Evolutionary conservation across 2,329 filamentous ascomycete genomes (phyloP).

Genomic region (Cladosporium sp.): DNA sequence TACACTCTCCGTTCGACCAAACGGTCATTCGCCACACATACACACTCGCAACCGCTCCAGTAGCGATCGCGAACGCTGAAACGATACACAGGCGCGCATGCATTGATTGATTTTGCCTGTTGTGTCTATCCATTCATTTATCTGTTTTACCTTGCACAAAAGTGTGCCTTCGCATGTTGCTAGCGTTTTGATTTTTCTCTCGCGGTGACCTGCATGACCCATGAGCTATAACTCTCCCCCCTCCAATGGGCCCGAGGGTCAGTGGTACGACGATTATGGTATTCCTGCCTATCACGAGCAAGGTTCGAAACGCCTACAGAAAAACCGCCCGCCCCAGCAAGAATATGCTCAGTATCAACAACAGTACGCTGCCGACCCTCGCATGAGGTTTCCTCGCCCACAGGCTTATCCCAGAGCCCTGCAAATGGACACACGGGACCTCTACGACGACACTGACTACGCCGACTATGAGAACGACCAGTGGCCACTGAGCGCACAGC

Average conservation of each 20-base stretch:
- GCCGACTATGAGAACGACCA: constrained; percentile 20
- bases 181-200: background rate
- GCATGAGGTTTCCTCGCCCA: constrained; percentile 12
- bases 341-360: constrained; percentile 1
- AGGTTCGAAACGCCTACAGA: constrained; percentile 2
- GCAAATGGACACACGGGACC: constrained; percentile 8
- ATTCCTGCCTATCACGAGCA: constrained; percentile 12
- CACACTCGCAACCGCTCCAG: constrained; percentile 6
- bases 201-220: constrained; percentile 10
- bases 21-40: background rate
- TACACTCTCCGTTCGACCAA: constrained; percentile 3
- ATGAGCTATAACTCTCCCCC: constrained; percentile 8
- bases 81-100: constrained; percentile 5
- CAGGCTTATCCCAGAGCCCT: constrained; percentile 6
- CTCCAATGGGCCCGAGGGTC: constrained; percentile 2
- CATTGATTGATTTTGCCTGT: constrained; percentile 10
- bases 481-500: constrained; percentile 24
- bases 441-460: constrained; percentile 26
- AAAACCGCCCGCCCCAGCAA: background rate
- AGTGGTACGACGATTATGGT: constrained; percentile 11
- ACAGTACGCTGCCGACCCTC: constrained; percentile 4
- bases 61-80: constrained; percentile 6
- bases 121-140: constrained; percentile 5
- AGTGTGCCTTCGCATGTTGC: background rate
- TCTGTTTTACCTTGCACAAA: constrained; percentile 2